Evolutionary conservation across 1,139 yeast genomes (phyloP).

Genomic region (Geotrichum siamense): DNA sequence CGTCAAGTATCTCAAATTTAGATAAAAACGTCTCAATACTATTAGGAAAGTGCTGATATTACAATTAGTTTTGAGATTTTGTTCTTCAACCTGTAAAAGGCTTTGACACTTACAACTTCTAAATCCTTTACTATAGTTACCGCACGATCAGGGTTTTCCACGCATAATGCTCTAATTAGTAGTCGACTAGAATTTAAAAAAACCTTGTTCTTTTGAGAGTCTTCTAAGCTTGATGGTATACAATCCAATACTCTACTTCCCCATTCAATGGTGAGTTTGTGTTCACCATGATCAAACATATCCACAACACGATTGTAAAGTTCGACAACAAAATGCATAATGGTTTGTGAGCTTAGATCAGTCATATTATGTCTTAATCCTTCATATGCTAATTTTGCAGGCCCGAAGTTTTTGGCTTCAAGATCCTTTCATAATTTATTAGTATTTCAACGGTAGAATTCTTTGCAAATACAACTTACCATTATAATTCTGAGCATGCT

Average conservation of each 20-base stretch:
- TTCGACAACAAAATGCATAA: slow-evolving; percentile 12
- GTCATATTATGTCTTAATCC: background rate
- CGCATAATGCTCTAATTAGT: slow-evolving; percentile 17
- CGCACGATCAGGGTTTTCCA: slow-evolving; percentile 15
- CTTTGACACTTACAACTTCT: slow-evolving; percentile 12
- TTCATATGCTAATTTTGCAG: slow-evolving; percentile 11
- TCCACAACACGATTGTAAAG: slow-evolving; percentile 18
- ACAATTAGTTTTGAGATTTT: slow-evolving; percentile 4
- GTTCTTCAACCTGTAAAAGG: no score
- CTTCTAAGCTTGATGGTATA: background rate
- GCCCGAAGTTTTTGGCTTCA: slow-evolving; percentile 7
- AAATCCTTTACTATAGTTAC: slow-evolving; percentile 17
- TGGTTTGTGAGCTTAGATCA: slow-evolving; percentile 5
- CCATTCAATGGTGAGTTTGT: slow-evolving; percentile 13
- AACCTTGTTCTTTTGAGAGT: slow-evolving; percentile 4
- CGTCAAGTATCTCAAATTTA: slow-evolving; percentile 17
- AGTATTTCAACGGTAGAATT: background rate
- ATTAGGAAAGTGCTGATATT: slow-evolving; percentile 15
- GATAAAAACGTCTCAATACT: slow-evolving; percentile 18
- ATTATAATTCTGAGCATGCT: slow-evolving; percentile 10
- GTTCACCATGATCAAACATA: slow-evolving; percentile 7
- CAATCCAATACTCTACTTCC: slow-evolving; percentile 13
- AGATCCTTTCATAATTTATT: slow-evolving; percentile 8
- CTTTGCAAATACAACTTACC: slow-evolving; percentile 3
- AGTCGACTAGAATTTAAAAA: slow-evolving; percentile 15